Evolutionary conservation across 495 filamentous ascomycete genomes (phyloP), one percentile per base, ranked within the genome.

Genomic region (Aspergillus steynii): DNA sequence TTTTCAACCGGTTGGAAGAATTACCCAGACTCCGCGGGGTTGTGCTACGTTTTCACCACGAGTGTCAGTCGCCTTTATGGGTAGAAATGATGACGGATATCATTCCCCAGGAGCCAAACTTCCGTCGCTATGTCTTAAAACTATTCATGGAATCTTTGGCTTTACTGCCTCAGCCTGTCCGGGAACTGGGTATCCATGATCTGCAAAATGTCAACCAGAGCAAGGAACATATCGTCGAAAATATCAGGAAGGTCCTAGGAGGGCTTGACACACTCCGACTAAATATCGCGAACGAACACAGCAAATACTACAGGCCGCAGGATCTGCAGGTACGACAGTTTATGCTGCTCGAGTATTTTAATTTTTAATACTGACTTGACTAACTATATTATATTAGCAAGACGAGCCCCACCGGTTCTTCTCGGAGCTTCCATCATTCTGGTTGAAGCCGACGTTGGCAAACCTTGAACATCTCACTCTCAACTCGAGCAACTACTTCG

Each of bases 391-490:
- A 20, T 9, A 37, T 45, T 20, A 58, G 55, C 14, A 55, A 29
- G 8, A 29, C 32, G 62, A 64, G 49, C 51, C 62, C 2, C 55
- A 61, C 12, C 47, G 51, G 7, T 65, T 67, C 52, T 65, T 61
- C 55, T 51, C 20, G 45, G 28, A 52, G 9, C 46, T 67, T 7
- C 53, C 63, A 12, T 54, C 61, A 27, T 56, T 60, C 52, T 73
- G 68, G 71, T 64, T 73, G 27, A 60, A 62, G n/a, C 71, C 71
- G 6, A 45, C 65, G 2, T 32, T 60, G 31, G 29, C 51, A 14
- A 68, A 58, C 15, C 65, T 74, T 2, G 29, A 63, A 29, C 65
- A 69, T 29, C 69, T 74, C 6, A 64, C 67, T n/a, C 61, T 74
- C 29, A 67, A 63, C 45, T 66, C 62, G 31, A 52, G 34, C 45